Percentiles rank a stretch among this genome's conserved stretches.
Evolutionary conservation across 192 early-diverging fungal species (phyloP).

Genomic region (Coemansia aciculifera): DNA sequence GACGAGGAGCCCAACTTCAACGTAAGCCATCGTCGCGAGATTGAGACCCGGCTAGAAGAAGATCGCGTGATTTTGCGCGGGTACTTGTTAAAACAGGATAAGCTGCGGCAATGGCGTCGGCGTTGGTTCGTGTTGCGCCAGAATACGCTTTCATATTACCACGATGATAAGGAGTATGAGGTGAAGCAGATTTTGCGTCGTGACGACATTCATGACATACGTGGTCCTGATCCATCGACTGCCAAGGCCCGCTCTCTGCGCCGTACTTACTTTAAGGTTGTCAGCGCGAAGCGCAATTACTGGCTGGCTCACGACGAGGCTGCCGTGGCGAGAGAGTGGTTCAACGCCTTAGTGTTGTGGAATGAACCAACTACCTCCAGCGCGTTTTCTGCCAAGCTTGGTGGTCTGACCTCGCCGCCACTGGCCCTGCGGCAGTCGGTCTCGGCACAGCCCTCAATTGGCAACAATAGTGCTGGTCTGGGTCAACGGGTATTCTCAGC

Average conservation of each 20-base stretch:
- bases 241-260: slow-evolving; percentile 47
- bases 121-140: slow-evolving; percentile 57
- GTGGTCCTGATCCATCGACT: slow-evolving; percentile 47
- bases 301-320: slow-evolving; percentile 54
- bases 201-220: slow-evolving; percentile 41
- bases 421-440: slow-evolving; percentile 20
- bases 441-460: slow-evolving; percentile 15
- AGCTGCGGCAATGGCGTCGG: slow-evolving; percentile 54
- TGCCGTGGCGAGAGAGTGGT: slow-evolving; percentile 37
- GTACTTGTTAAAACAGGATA: slow-evolving; percentile 52
- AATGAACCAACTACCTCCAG: slow-evolving; percentile 6
- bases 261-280: slow-evolving; percentile 49
- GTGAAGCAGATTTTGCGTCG: slow-evolving; percentile 51
- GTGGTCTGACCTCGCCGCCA: not conserved
- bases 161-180: slow-evolving; percentile 46
- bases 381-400: not conserved
- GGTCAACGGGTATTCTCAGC: slow-evolving; percentile 9
- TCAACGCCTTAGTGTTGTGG: slow-evolving; percentile 37
- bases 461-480: not conserved
- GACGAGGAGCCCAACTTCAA: slow-evolving; percentile 55
- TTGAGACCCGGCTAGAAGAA: slow-evolving; percentile 34
- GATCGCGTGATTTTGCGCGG: slow-evolving; percentile 51
- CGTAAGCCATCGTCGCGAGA: slow-evolving; percentile 48
- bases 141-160: slow-evolving; percentile 55
- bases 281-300: slow-evolving; percentile 47